Evolutionary conservation across 73 alveolate species (phyloP), one percentile per base, ranked within the genome.

Genomic region (Paramecium bursaria): DNA sequence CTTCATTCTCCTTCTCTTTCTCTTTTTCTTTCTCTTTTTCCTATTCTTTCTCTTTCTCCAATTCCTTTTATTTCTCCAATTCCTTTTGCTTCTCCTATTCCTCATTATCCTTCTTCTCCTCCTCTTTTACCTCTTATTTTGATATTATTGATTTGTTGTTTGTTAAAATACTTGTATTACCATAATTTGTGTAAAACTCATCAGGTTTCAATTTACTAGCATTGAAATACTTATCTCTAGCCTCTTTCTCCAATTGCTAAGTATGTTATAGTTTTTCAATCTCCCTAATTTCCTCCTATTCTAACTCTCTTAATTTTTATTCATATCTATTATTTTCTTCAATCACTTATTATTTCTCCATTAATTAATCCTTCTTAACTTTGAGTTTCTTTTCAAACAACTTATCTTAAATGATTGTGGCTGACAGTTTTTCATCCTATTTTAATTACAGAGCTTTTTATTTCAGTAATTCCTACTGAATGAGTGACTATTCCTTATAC

Each of bases 171-270:
- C n/a, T n/a, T n/a, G n/a, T n/a, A n/a, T n/a, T n/a, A n/a, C n/a
- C n/a, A 51, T 51, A 51, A 4, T 53, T 33, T 67, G 14, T 67
- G 21, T 67, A 53, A 42, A 35, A 67, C 44, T 67, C 82, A 39
- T 67, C 82, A 14, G 82, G 82, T 9, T 53, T 44, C 44, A 67
- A 42, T 67, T 47, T 67, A 1, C 60, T 67, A 39, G 55, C 82
- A 25, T 42, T 47, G 46, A 67, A 25, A 11, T 39, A 67, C 10
- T 67, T 67, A 21, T 67, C 49, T 67, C 44, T 67, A 33, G 35
- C 82, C 19, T 31, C 82, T 67, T 67, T 25, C 44, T 67, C 82
- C 9, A 53, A 39, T 35, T 33, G 25, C 44, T 67, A 3, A 25
- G 82, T 67, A 9, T 44, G 42, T 67, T 67, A 14, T 67, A 67